Evolutionary conservation across 2,329 filamentous ascomycete genomes (phyloP), one percentile per base, ranked within the genome.

Genomic region (Colletotrichum aenigma): DNA sequence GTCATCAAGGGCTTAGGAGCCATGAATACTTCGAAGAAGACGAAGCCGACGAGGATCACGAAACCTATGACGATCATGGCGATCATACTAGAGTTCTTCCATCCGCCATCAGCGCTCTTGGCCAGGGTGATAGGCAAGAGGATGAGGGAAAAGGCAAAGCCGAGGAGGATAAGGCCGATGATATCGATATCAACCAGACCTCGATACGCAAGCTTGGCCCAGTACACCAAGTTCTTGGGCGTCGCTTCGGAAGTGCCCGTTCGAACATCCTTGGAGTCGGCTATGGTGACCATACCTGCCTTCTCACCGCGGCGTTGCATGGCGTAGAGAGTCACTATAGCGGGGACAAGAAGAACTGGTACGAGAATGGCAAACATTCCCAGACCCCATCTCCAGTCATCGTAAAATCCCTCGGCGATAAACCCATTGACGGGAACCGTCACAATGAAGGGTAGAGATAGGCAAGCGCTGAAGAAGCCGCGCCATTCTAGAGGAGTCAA

Each of bases 311-410:
- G 92, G 30, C 85, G 85, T 75, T 92, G 89, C 81, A 93, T 92
- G 71, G 87, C 82, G 69, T 89, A 86, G 70, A 93, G 85, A 3
- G 91, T 85, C 24, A 87, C 78, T 48, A 90, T 89, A 56, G 93
- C 86, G 0, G 92, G 92, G 13, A 89, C 77, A 66, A 90, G 89
- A 34, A 91, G 87, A 10, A 89, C 85, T 1, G 91, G 91, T 6
- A 92, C 81, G 56, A 93, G 87, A 77, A 94, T 92, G 69, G 90
- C 88, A 82, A 91, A 93, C 81, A 89, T 89, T 66, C 91, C 92
- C 78, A 91, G 90, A 4, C 89, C 91, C 92, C 91, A 93, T 62
- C 91, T 87, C 91, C 91, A 93, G 56, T 85, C 78, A n/a, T 85
- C 83, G 7, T 81, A 76, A 60, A 86, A 85, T 16, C 77, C 83